Percentiles rank a stretch among this genome's conserved stretches.
phyloP scores from a whole-genome alignment of 805 yeast species.

The Kockiozyma suomiensis region DNA sequence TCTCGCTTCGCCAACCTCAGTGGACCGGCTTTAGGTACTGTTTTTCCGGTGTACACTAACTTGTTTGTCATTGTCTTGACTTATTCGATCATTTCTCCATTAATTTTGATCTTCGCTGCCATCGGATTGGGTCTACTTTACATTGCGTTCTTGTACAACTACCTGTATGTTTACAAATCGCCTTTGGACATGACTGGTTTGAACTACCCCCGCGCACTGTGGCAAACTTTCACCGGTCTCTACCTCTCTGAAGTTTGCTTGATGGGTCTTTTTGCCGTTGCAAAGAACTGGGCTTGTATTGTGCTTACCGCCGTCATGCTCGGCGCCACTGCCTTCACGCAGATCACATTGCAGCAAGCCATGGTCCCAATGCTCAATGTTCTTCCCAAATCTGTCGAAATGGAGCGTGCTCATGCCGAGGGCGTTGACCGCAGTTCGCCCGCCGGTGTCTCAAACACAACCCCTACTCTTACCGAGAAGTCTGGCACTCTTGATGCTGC shows the following conservation, averaged over 20 bases:
- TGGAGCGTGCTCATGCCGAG: slow-evolving; percentile 24
- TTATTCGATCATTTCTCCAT: slow-evolving; percentile 84
- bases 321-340: slow-evolving; percentile 67
- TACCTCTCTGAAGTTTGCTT: slow-evolving; percentile 86
- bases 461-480: slow-evolving; percentile 28
- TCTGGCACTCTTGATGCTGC: slow-evolving; percentile 13
- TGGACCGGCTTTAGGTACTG: slow-evolving; percentile 76
- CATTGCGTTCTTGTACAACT: slow-evolving; percentile 76
- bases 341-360: slow-evolving; percentile 63
- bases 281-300: slow-evolving; percentile 94
- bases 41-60: slow-evolving; percentile 76
- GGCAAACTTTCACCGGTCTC: slow-evolving; percentile 85
- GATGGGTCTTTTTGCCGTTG: slow-evolving; percentile 82
- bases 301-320: slow-evolving; percentile 70
- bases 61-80: slow-evolving; percentile 70
- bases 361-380: slow-evolving; percentile 59
- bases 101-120: slow-evolving; percentile 73
- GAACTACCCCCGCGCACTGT: slow-evolving; percentile 84
- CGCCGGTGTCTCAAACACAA: slow-evolving; percentile 10
- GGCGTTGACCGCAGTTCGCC: slow-evolving; percentile 20
- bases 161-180: slow-evolving; percentile 69
- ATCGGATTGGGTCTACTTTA: slow-evolving; percentile 71
- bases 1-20: slow-evolving; percentile 64
- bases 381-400: slow-evolving; percentile 44
- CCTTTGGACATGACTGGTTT: slow-evolving; percentile 76